Conservation (phyloP, 192 early-diverging fungal species). For the Backusella luteola region DNA sequence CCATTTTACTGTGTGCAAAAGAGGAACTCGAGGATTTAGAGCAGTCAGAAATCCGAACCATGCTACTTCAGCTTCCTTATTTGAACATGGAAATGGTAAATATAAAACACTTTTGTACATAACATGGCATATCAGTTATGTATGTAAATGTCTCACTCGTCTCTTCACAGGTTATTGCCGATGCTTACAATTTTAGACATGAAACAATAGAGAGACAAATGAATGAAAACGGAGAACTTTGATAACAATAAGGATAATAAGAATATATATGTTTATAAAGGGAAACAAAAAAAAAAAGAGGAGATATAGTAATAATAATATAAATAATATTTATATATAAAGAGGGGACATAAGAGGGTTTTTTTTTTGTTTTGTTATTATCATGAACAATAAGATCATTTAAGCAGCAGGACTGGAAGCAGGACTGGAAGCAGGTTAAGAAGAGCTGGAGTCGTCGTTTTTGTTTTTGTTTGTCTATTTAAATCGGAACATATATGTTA, state of each 20-base stretch:
- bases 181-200: constrained; percentile 66
- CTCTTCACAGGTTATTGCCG: constrained; percentile 54
- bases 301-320: not conserved
- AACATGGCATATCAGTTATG: not conserved
- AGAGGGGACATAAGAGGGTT: not conserved
- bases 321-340: not conserved
- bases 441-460: not conserved
- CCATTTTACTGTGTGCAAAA: constrained; percentile 67
- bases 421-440: not conserved
- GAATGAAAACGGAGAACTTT: constrained; percentile 33
- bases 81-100: constrained; percentile 63
- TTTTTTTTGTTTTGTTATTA: not conserved
- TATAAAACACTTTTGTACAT: not conserved
- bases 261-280: not conserved
- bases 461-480: not conserved
- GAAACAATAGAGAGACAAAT: constrained; percentile 64
- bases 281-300: not conserved
- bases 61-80: constrained; percentile 72
- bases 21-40: constrained; percentile 86
- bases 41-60: constrained; percentile 83
- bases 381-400: not conserved
- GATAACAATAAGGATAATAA: too few species aligned
- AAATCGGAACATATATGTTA: not conserved
- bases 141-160: not conserved
- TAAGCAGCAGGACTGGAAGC: not conserved